Evolutionary conservation across 768 basidiomycete genomes (phyloP).

Genomic region (Boletus subparvulus): DNA sequence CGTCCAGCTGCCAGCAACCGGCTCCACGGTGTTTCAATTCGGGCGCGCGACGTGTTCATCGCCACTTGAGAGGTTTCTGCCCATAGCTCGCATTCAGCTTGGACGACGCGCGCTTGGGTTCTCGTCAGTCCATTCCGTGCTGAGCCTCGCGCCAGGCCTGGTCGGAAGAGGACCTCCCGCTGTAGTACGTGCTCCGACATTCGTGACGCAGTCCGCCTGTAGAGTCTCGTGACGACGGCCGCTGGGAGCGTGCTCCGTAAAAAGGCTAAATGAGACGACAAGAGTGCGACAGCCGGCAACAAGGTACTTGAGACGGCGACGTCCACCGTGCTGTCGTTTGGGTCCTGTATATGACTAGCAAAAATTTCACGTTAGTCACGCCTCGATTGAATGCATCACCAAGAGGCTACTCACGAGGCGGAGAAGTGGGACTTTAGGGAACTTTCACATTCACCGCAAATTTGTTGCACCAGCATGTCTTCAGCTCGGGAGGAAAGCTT

Average conservation of each 20-base stretch:
- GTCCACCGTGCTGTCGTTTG: slow-evolving; percentile 23
- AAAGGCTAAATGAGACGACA: slow-evolving; percentile 76
- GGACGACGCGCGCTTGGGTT: slow-evolving; percentile 58
- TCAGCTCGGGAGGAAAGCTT: slow-evolving; percentile 69
- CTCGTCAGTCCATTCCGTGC: slow-evolving; percentile 22
- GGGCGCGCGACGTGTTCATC: slow-evolving; percentile 44
- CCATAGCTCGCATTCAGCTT: slow-evolving; percentile 80
- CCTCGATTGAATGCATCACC: neutral
- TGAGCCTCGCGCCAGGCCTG: slow-evolving; percentile 51
- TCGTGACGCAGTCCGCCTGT: slow-evolving; percentile 69
- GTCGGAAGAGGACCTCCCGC: slow-evolving; percentile 77
- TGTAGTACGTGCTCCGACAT: slow-evolving; percentile 80
- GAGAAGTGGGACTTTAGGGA: slow-evolving; percentile 72
- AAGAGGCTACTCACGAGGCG: slow-evolving; percentile 40
- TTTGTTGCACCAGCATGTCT: slow-evolving; percentile 82
- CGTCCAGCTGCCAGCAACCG: slow-evolving; percentile 68
- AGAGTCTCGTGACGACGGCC: slow-evolving; percentile 57
- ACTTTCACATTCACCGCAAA: slow-evolving; percentile 78
- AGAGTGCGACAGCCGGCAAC: slow-evolving; percentile 69
- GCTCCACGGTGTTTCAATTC: slow-evolving; percentile 76
- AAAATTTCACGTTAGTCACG: neutral
- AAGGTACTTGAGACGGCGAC: slow-evolving; percentile 67
- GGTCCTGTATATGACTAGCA: slow-evolving; percentile 13
- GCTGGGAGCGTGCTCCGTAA: slow-evolving; percentile 65
- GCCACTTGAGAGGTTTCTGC: slow-evolving; percentile 71